Evolutionary conservation across 2,329 filamentous ascomycete species (phyloP), one percentile per base, ranked within the genome.

Genomic region (Beauveria caledonica): DNA sequence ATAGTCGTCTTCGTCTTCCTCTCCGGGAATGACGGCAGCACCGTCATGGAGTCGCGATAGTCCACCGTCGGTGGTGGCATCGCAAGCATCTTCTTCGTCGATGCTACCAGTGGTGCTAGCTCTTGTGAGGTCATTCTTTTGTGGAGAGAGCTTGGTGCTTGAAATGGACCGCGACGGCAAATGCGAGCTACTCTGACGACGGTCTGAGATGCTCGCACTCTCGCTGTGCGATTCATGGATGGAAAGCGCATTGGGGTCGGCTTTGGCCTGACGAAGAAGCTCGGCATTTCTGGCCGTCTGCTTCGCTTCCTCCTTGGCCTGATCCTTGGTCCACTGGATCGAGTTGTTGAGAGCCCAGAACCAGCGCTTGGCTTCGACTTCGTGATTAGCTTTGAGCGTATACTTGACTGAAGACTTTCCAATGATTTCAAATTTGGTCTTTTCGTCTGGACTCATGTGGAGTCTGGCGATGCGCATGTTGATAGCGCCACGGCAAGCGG

Each of bases 331-430:
- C 89, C 91, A 97, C 71, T 97, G 94, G 54, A 99, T 99, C 6
- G 94, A 93, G 72, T 99, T 99, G 76, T 99, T 99, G 64, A 99
- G 79, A 0, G 94, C 90, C 94, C 94, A 99, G 74, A 95, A 99
- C 94, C 94, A 99, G 60, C 94, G 85, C 75, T 99, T 99, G 6
- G 94, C 93, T 73, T 99, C 94, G 29, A 97, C 93, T 70, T 97
- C 89, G 74, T 99, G 94, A 69, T 99, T 99, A 0, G 94, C 94
- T 73, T 96, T 97, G 58, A 99, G 81, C 53, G 95, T 93, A 72
- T 99, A 99, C 75, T 97, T 99, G 72, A 99, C 94, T 0, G 93
- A 97, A 1, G 93, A 97, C 74, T 99, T 99, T 57, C 94, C 94
- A 63, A 93, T 90, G 58, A 99, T 97, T 70, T 99, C 94, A 68